Evolutionary conservation across 495 filamentous ascomycete species (phyloP), one percentile per base, ranked within the genome.

Genomic region (Penicillium riverlandense): DNA sequence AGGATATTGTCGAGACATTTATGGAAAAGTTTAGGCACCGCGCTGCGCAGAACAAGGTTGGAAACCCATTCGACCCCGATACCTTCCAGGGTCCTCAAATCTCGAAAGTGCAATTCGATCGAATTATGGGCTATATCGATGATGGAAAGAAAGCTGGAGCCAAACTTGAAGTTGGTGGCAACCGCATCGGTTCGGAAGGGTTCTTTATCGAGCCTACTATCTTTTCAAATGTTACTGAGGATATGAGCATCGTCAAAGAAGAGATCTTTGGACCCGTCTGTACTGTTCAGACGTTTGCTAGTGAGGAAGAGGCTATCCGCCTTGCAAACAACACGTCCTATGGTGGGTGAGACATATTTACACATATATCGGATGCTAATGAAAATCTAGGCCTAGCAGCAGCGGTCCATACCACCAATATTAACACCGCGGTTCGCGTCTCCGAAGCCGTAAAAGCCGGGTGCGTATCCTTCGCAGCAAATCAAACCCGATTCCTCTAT

Each of bases 71-170:
- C 76, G 70, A 77, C 44, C 48, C 70, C 39, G 76, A 85, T 40
- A 97, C 92, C 45, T 96, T 97, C 88, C 94, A 97, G 72, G 92
- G 92, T 48, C 92, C 92, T 29, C 92, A 96, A 67, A 86, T 98
- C 54, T 94, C 88, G 29, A 75, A 96, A 69, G 70, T 95, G 29
- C 92, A 98, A 70, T 97, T 85, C 56, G 91, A 98, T 70, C 87
- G 89, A 48, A 92, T 98, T 70, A 97, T 98, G 94, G 79, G 82
- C 58, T 97, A 96, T 77, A 97, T 98, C 63, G 71, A 96, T 59
- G 70, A 81, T 54, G 92, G 92, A 50, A 92, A 90, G 78, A 76
- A 85, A 54, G 80, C 76, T 48, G 92, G 92, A 57, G 92, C 92
- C 42, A 96, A 74, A 38, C 71, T 97, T 49, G 88, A 84, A 52